Evolutionary conservation across 371 early-diverging fungal species (phyloP).

Genomic region (Mortierella sp.): DNA sequence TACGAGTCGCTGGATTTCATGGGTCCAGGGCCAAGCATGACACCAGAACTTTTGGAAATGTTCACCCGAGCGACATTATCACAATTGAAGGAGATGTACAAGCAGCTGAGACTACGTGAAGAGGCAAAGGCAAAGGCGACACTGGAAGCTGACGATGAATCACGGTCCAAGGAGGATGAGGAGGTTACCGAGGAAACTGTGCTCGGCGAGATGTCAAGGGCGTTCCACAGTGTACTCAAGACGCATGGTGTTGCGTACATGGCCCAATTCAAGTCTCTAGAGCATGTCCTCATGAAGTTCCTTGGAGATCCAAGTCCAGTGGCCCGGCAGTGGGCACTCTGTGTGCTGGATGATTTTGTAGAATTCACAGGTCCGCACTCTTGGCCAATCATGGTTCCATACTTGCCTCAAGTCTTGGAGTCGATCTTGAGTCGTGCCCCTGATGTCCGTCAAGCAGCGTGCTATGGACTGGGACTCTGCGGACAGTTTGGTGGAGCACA

Average conservation of each 20-base stretch:
- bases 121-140: constrained; percentile 79
- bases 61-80: constrained; percentile 74
- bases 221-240: constrained; percentile 79
- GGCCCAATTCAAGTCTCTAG: constrained; percentile 78
- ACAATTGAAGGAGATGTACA: constrained; percentile 77
- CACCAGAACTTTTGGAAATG: constrained; percentile 66
- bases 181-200: constrained; percentile 86
- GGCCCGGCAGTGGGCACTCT: constrained; percentile 87
- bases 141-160: constrained; percentile 92
- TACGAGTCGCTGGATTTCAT: constrained; percentile 77
- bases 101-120: constrained; percentile 77
- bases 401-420: constrained; percentile 71
- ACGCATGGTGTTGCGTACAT: constrained; percentile 74
- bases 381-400: constrained; percentile 75
- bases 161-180: constrained; percentile 82
- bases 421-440: constrained; percentile 67
- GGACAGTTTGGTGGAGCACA: constrained; percentile 86
- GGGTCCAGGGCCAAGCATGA: constrained; percentile 74
- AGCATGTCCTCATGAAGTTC: constrained; percentile 71
- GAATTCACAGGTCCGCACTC: constrained; percentile 89
- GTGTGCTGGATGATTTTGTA: constrained; percentile 89
- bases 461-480: constrained; percentile 91
- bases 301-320: constrained; percentile 63
- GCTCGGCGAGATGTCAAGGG: constrained; percentile 77
- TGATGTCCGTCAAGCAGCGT: constrained; percentile 91